phyloP scores from a whole-genome alignment of 148 eudicot species.

The Rhododendron ovatum region DNA sequence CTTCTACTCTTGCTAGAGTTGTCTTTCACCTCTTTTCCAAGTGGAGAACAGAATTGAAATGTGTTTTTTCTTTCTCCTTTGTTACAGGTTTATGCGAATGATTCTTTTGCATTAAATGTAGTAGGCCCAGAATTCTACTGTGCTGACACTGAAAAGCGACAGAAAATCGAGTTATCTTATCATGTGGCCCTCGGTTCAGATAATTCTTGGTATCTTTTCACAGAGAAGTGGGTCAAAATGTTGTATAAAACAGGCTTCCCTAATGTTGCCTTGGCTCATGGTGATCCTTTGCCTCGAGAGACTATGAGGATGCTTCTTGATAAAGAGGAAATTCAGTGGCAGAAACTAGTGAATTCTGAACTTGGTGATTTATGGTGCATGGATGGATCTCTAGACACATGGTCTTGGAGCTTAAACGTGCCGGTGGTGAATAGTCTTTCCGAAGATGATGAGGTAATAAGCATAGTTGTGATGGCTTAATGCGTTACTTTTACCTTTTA shows the following conservation, averaged over 20 bases:
- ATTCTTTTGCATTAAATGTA: conserved; percentile 31
- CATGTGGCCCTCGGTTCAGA: conserved; percentile 98
- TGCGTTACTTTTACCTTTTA: neutral
- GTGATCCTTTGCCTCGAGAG: conserved; percentile 70
- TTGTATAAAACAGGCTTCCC: conserved; percentile 88
- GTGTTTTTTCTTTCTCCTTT: neutral
- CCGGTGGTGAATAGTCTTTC: conserved; percentile 90
- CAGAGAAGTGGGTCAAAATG: conserved; percentile 89
- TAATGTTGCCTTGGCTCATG: conserved; percentile 61
- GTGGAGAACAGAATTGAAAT: neutral
- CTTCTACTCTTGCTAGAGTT: neutral
- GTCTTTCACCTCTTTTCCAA: neutral
- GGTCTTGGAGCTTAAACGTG: conserved; percentile 99
- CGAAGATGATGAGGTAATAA: conserved; percentile 75
- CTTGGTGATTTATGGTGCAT: conserved; percentile 79
- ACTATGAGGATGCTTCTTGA: conserved; percentile 66
- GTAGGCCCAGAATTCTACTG: conserved; percentile 25
- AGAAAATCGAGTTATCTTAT: conserved; percentile 54
- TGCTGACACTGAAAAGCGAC: conserved; percentile 23
- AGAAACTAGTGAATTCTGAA: conserved; percentile 62
- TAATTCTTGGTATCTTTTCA: conserved; percentile 97
- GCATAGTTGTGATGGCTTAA: neutral
- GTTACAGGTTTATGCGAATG: conserved; percentile 57
- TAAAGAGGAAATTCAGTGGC: conserved; percentile 85
- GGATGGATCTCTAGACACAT: conserved; percentile 93